Evolutionary conservation across 2,329 filamentous ascomycete species (phyloP), one percentile per base, ranked within the genome.

Genomic region (Sphaerulina musiva): DNA sequence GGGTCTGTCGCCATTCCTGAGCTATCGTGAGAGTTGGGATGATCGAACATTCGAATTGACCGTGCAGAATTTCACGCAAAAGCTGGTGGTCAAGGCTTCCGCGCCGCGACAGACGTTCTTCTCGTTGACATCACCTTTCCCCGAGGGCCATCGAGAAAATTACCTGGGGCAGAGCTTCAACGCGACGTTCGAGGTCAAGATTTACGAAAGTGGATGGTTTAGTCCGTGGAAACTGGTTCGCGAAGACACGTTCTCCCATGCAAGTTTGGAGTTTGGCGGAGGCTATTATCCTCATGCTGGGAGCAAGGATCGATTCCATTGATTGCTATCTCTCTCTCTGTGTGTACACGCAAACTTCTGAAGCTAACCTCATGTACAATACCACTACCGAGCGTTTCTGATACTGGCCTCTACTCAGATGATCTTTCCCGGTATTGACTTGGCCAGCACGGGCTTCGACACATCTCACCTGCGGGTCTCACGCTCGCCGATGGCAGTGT

Each of bases 261-360:
- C 68, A 26, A 75, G 74, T 64, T 54, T 79, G 53, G 76, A 78
- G 56, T 78, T 78, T 68, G 76, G 75, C 0, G 76, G 73, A 0
- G 73, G 63, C 1, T 78, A 75, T 59, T 78, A 75, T 65, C 70
- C 70, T 6, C 70, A 68, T 29, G 68, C 69, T 41, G 74, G 74
- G 2, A 68, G 61, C 48, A 61, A 67, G 2, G 59, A 72, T 51
- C 66, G 68, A 23, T 69, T 68, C 48, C 63, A 72, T 45, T 73
- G 57, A 68, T 17, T n/a, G 10, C 6, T 6, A 9, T 47, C 38
- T 41, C 8, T n/a, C 43, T 14, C 20, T 20, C 20, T 20, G 9
- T 4, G 29, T 42, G 44, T 31, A 17, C 38, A 41, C 14, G 38
- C 32, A 38, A 31, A 1, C 6, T 8, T 8, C 14, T 44, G 20